phyloP scores from a whole-genome alignment of 2,329 filamentous ascomycete species.

The Oidium heveae region DNA sequence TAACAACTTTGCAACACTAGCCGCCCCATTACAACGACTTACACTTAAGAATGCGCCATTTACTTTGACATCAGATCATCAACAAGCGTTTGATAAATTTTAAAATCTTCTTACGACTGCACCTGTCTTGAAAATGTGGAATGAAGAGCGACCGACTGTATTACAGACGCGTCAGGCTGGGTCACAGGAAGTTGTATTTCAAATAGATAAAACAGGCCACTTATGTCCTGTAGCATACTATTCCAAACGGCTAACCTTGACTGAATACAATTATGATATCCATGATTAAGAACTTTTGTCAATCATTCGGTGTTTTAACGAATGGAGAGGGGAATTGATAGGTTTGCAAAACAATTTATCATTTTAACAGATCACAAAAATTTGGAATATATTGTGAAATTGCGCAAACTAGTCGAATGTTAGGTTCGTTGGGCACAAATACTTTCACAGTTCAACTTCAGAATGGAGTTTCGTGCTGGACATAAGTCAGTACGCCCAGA shows the following conservation, averaged over 20 bases:
- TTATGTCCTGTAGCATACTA: background rate
- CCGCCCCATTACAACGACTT: background rate
- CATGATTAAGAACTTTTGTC: background rate
- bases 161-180: background rate
- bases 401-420: background rate
- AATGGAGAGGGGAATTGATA: background rate
- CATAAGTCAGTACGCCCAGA: background rate
- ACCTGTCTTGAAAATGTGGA: background rate
- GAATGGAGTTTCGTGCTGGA: background rate
- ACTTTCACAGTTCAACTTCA: background rate
- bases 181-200: background rate
- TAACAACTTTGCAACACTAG: background rate
- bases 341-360: background rate
- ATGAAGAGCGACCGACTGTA: background rate
- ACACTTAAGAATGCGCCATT: background rate
- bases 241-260: background rate
- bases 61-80: background rate
- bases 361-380: background rate
- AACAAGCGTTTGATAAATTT: background rate
- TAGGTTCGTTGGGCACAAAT: background rate
- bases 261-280: background rate
- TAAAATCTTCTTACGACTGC: background rate
- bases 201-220: background rate
- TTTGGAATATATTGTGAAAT: background rate
- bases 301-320: background rate